A percentile compares a stretch with the other conserved stretches of the same genome.
These are phyloP conservation scores for Apiospora sp. DNA, from an alignment of 2,329 filamentous ascomycete species.

Conservation along the genomic window DNA sequence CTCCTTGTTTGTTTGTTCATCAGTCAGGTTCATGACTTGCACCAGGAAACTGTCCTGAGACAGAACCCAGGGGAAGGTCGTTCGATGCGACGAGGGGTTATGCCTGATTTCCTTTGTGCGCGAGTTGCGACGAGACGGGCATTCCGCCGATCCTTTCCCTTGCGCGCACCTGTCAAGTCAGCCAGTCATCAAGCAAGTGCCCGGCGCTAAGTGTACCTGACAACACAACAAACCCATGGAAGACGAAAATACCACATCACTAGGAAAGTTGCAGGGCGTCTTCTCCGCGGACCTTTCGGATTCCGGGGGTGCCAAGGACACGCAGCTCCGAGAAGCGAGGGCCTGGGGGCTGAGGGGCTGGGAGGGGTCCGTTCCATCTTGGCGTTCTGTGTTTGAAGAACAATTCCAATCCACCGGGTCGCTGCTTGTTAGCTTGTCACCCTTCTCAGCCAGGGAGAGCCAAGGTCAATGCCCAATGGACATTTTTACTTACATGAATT, in stretches of 20 bases:
- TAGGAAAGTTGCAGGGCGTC: neutral
- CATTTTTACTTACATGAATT: no score
- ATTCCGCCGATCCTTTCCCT: neutral
- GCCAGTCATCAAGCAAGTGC: neutral
- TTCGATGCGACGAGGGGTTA: neutral
- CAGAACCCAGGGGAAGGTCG: neutral
- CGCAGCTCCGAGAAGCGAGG: neutral
- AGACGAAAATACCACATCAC: neutral
- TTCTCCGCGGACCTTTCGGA: conserved; percentile 7
- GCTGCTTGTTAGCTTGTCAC: no score
- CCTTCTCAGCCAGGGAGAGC: neutral
- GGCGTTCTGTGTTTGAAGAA: neutral
- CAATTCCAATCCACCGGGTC: neutral
- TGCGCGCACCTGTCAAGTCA: neutral
- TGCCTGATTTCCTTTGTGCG: neutral
- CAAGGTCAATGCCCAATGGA: neutral
- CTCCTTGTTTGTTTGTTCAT: neutral
- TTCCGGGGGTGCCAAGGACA: conserved; percentile 7
- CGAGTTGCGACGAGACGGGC: neutral
- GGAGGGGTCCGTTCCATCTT: neutral
- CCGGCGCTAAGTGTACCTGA: neutral
- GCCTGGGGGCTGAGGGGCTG: neutral
- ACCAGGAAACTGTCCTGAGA: neutral
- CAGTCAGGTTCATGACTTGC: neutral
- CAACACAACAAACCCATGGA: no score